Conservation (phyloP, 2,329 filamentous ascomycete species). For the Cytospora schulzeri region DNA sequence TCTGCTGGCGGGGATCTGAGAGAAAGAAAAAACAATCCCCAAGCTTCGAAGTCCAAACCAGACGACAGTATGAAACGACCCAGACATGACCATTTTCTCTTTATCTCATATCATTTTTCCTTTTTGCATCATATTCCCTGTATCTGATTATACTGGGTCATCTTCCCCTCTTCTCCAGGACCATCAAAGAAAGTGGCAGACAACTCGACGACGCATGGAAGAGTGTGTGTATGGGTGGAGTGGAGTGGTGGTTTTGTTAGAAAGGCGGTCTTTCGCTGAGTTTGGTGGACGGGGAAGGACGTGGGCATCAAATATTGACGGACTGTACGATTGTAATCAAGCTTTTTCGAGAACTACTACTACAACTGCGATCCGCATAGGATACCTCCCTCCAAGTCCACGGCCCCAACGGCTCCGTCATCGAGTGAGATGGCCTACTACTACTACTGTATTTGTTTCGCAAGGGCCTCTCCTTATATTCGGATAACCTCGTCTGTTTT, state of each 20-base stretch:
- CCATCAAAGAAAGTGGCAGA: neutral
- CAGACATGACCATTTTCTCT: constrained; percentile 18
- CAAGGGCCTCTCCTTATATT: neutral
- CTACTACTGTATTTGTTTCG: too few relatives aligned
- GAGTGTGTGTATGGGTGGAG: neutral
- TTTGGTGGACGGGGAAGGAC: neutral
- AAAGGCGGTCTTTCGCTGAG: neutral
- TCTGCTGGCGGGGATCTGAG: constrained; percentile 19
- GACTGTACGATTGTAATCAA: constrained; percentile 22
- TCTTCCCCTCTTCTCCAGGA: neutral
- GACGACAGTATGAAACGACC: constrained; percentile 18
- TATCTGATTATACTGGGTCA: constrained; percentile 14
- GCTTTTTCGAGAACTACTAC: constrained; percentile 1
- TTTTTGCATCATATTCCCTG: constrained; percentile 5
- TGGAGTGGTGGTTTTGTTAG: neutral
- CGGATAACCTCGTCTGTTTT: too few relatives aligned
- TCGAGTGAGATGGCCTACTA: neutral
- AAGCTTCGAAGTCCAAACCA: constrained; percentile 1
- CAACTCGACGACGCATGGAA: neutral
- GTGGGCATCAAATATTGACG: constrained; percentile 1
- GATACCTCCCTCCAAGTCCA: neutral
- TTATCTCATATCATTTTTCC: constrained; percentile 4
- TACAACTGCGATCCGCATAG: neutral
- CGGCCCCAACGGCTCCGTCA: neutral
- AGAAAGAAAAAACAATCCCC: neutral